phyloP scores from a whole-genome alignment of 2,329 filamentous ascomycete species.

The Pseudogymnoascus sp. region DNA sequence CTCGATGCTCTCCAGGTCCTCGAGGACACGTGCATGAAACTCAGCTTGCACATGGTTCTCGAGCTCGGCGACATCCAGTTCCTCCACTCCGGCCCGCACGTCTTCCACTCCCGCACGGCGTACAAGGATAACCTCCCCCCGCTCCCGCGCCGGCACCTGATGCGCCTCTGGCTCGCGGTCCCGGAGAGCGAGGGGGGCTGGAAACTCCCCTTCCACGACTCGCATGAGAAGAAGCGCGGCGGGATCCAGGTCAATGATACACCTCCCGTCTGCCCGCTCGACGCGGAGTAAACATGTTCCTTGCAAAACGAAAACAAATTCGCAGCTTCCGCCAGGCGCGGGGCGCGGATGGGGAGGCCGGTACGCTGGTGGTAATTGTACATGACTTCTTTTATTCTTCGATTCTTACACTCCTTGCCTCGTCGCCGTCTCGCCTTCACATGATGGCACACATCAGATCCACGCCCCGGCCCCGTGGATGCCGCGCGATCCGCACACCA shows the following conservation, averaged over 20 bases:
- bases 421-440: neutral
- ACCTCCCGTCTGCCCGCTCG: constrained; percentile 63
- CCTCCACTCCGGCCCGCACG: constrained; percentile 62
- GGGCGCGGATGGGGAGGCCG: neutral
- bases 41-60: constrained; percentile 76
- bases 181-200: constrained; percentile 78
- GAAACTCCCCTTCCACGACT: constrained; percentile 75
- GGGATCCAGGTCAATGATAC: constrained; percentile 83
- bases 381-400: neutral
- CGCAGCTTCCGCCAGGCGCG: neutral
- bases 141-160: constrained; percentile 64
- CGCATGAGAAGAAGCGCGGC: constrained; percentile 74
- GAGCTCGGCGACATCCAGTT: constrained; percentile 88
- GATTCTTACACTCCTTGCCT: neutral
- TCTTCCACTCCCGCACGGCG: constrained; percentile 72
- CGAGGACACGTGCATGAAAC: constrained; percentile 65
- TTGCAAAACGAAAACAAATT: neutral
- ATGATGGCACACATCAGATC: neutral
- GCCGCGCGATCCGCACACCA: neutral
- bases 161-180: constrained; percentile 77
- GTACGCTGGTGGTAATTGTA: neutral
- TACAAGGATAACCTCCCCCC: constrained; percentile 67
- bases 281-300: constrained; percentile 56
- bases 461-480: neutral
- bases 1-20: constrained; percentile 58